Evolutionary conservation across 2,329 filamentous ascomycete genomes (phyloP), one percentile per base, ranked within the genome.

Genomic region (Paracoccidioides brasiliensis): DNA sequence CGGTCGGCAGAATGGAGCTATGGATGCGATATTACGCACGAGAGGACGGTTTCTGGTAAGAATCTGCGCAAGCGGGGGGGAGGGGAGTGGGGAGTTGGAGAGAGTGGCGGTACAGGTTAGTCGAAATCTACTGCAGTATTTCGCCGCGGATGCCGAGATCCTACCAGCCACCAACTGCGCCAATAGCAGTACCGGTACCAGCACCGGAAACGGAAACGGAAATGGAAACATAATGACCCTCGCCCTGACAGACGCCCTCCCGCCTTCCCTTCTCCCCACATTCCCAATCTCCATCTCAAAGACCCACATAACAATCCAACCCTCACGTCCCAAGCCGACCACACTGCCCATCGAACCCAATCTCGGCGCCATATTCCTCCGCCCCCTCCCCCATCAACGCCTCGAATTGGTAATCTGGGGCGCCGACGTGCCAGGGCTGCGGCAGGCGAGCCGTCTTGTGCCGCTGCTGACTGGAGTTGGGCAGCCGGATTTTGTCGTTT

Each of bases 361-460:
- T 2, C 66, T 79, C 45, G 76, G 73, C 35, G 76, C 77, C 2
- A 72, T 78, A 14, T 82, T 77, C 60, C 63, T 82, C 10, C 70
- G 74, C 28, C 79, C 79, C 3, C 59, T 78, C 33, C 62, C 66
- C 1, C 65, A 69, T 33, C 74, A 76, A 55, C 67, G 74, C 53
- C 66, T 82, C 52, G 79, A 80, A 61, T 64, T 82, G 40, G 74
- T 82, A 3, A 64, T 82, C 5, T 82, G 79, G 80, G 80, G 78
- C 14, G 62, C 63, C 30, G 76, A 80, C 64, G 65, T 67, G 28
- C 65, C 69, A 28, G 76, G 74, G 5, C 64, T 81, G 49, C 66
- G 69, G 37, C 71, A 76, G 55, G 79, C 78, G 43, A 74, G 76
- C 4, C 72, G 79, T 35, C 66, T 82, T 41, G 70, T 80, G 30